These are phyloP conservation scores for Elsinoe fawcettii DNA, from an alignment of 2,329 filamentous ascomycete species.

Conservation along the genomic window DNA sequence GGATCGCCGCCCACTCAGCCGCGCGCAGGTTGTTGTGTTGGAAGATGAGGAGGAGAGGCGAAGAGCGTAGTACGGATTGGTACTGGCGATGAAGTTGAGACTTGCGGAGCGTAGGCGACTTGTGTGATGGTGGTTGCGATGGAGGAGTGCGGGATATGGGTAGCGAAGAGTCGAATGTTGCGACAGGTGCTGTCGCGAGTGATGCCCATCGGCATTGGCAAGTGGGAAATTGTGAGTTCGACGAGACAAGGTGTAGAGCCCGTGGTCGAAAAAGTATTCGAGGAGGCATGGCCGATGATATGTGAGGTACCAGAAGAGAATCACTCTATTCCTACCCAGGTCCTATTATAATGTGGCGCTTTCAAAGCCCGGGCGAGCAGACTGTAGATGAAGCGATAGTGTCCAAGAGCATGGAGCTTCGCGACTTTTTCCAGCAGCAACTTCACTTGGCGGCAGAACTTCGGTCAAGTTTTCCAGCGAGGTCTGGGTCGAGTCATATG, in stretches of 20 bases:
- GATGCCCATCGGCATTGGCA: slow-evolving; percentile 44
- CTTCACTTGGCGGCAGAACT: slow-evolving; percentile 6
- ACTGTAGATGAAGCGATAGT: too few relatives aligned
- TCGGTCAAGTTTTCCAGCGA: not conserved
- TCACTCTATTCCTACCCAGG: too few relatives aligned
- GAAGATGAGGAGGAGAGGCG: slow-evolving; percentile 79
- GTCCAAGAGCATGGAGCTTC: not conserved
- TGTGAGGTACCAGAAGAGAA: too few relatives aligned
- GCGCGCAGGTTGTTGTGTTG: slow-evolving; percentile 71
- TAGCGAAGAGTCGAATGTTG: slow-evolving; percentile 40
- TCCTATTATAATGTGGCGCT: too few relatives aligned
- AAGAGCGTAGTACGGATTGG: slow-evolving; percentile 77
- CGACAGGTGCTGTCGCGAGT: slow-evolving; percentile 42
- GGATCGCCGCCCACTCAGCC: slow-evolving; percentile 64
- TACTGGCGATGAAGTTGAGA: slow-evolving; percentile 82
- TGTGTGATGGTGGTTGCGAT: slow-evolving; percentile 79
- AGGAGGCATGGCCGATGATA: slow-evolving; percentile 42
- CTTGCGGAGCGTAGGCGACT: slow-evolving; percentile 79
- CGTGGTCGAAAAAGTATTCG: slow-evolving; percentile 39
- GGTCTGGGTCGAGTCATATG: slow-evolving; percentile 7
- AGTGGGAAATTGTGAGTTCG: slow-evolving; percentile 26
- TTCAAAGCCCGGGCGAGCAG: too few relatives aligned
- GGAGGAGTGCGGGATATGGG: slow-evolving; percentile 47
- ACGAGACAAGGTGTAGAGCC: slow-evolving; percentile 27
- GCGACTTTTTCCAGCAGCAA: slow-evolving; percentile 8